Evolutionary conservation across 352 stramenopile species (phyloP).

Genomic region (Globisporangium viniferum): DNA sequence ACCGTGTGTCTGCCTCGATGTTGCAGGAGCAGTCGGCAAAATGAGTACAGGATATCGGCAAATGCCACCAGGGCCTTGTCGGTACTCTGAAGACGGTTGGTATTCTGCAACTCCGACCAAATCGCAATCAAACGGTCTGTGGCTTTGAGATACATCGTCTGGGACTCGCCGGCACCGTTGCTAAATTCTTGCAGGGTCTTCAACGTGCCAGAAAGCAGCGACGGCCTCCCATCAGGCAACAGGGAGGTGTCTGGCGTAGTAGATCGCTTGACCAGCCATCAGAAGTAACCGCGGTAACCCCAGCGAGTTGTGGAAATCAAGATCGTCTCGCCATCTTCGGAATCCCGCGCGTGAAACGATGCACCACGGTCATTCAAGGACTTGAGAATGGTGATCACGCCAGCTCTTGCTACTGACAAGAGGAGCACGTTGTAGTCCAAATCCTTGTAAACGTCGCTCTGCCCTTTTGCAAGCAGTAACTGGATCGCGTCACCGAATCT

Average conservation of each 20-base stretch:
- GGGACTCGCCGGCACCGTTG: neutral
- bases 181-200: neutral
- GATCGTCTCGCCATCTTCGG: conserved; percentile 1
- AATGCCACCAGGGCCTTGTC: neutral
- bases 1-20: neutral
- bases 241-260: neutral
- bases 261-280: neutral
- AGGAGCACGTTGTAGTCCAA: neutral
- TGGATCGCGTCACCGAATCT: neutral
- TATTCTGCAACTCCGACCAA: neutral
- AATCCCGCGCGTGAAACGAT: neutral
- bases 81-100: neutral
- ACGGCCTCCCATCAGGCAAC: neutral
- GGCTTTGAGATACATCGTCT: neutral
- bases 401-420: neutral
- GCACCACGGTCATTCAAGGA: neutral
- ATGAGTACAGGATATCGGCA: conserved; percentile 4
- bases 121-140: neutral
- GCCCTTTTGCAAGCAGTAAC: neutral
- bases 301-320: conserved; percentile 1
- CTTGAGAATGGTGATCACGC: neutral
- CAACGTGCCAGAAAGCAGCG: conserved; percentile 1
- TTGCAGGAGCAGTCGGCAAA: conserved; percentile 3
- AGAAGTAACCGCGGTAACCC: neutral
- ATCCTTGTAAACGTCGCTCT: neutral